Percentiles rank a stretch among this genome's conserved stretches.
Evolutionary conservation across 2,329 filamentous ascomycete genomes (phyloP).

Genomic region (Phyllosticta citrichinensis): DNA sequence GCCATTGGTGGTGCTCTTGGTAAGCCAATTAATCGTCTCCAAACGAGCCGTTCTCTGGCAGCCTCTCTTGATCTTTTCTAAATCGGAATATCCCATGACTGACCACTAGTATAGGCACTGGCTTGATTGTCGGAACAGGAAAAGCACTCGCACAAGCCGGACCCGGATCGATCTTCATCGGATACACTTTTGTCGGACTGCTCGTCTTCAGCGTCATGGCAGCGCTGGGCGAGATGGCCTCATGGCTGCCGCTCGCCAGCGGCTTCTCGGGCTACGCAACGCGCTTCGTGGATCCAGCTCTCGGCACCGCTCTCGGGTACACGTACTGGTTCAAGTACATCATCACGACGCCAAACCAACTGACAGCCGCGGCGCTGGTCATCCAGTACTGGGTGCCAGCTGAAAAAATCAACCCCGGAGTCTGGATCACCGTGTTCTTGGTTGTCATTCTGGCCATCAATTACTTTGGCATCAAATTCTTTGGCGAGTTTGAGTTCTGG

Average conservation of each 20-base stretch:
- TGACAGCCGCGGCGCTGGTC: constrained; percentile 70
- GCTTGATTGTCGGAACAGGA: constrained; percentile 59
- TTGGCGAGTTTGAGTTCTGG: constrained; percentile 42
- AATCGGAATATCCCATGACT: background rate
- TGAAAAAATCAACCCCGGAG: constrained; percentile 61
- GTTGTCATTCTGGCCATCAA: constrained; percentile 35
- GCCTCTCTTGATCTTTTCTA: background rate
- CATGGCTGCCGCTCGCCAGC: constrained; percentile 67
- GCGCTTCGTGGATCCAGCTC: constrained; percentile 68
- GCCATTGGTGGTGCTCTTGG: constrained; percentile 66
- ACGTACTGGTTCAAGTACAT: constrained; percentile 65
- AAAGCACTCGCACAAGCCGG: constrained; percentile 40
- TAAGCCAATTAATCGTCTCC: constrained; percentile 32
- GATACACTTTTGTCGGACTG: constrained; percentile 58
- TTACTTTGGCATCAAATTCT: constrained; percentile 48
- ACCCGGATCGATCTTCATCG: constrained; percentile 60
- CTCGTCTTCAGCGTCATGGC: constrained; percentile 76
- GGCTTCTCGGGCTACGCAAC: constrained; percentile 76
- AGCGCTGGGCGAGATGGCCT: constrained; percentile 73
- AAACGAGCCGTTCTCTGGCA: background rate
- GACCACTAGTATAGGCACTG: constrained; percentile 36
- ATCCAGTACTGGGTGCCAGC: constrained; percentile 66
- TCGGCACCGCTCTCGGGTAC: constrained; percentile 71
- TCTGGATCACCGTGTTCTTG: constrained; percentile 59
- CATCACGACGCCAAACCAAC: constrained; percentile 74